phyloP scores from a whole-genome alignment of 1,284 basidiomycete genomes.

The Grifola frondosa region DNA sequence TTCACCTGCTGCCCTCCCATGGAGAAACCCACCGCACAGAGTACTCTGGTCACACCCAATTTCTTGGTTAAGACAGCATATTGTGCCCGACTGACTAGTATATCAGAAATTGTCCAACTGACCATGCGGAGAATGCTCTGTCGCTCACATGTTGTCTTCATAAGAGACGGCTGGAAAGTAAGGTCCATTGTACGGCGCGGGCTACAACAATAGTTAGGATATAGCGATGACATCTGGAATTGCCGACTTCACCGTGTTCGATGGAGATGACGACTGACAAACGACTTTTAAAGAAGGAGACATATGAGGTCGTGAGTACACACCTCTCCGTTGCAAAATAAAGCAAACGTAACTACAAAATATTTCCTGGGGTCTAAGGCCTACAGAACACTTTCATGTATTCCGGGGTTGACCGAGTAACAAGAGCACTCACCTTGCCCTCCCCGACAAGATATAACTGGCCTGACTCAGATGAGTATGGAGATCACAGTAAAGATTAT shows the following conservation, averaged over 20 bases:
- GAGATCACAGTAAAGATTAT: neutral
- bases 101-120: neutral
- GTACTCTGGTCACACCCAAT: slow-evolving; percentile 27
- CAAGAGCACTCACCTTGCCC: slow-evolving; percentile 11
- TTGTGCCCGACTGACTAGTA: slow-evolving; percentile 24
- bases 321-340: slow-evolving; percentile 33
- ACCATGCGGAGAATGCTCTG: neutral
- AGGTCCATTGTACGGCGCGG: slow-evolving; percentile 33
- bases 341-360: slow-evolving; percentile 30
- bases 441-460: slow-evolving; percentile 19
- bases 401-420: neutral
- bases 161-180: slow-evolving; percentile 34
- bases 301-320: neutral
- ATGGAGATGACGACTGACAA: slow-evolving; percentile 32
- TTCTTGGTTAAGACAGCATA: slow-evolving; percentile 29
- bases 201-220: slow-evolving; percentile 15
- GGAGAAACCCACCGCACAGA: slow-evolving; percentile 31
- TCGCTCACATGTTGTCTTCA: slow-evolving; percentile 28
- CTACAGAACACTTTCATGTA: slow-evolving; percentile 7
- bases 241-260: slow-evolving; percentile 25
- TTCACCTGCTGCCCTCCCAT: slow-evolving; percentile 34
- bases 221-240: neutral
- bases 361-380: slow-evolving; percentile 29
- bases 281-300: neutral
- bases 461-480: slow-evolving; percentile 7